A percentile compares a stretch with the other conserved stretches of the same genome.
phyloP scores from a whole-genome alignment of 108 stramenopile species.

The Skeletonema costatum region DNA sequence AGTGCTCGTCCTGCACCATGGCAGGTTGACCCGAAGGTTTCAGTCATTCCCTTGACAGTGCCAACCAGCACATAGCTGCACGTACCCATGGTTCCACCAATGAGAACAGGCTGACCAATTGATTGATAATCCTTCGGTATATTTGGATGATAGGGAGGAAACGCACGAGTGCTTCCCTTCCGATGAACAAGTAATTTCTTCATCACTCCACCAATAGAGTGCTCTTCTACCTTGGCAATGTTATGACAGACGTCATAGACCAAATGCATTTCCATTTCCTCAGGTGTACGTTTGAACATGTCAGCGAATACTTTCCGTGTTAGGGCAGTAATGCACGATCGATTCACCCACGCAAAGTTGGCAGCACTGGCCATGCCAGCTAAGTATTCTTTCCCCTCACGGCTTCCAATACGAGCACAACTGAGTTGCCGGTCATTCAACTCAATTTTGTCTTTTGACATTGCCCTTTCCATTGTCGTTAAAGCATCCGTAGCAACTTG shows the following conservation, averaged over 20 bases:
- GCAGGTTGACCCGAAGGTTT: constrained; percentile 89
- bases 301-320: constrained; percentile 81
- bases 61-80: constrained; percentile 71
- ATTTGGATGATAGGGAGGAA: constrained; percentile 85
- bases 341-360: constrained; percentile 91
- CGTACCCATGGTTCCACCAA: constrained; percentile 91
- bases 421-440: constrained; percentile 86
- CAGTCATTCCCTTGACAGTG: constrained; percentile 80
- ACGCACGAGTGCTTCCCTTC: constrained; percentile 84
- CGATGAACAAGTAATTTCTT: constrained; percentile 85
- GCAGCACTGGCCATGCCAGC: constrained; percentile 80
- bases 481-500: constrained; percentile 90
- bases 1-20: constrained; percentile 89
- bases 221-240: constrained; percentile 89
- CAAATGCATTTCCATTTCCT: constrained; percentile 88
- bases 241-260: constrained; percentile 90
- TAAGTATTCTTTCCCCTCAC: constrained; percentile 85
- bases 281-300: constrained; percentile 73
- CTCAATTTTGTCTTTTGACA: constrained; percentile 69
- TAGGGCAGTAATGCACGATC: constrained; percentile 80
- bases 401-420: constrained; percentile 72
- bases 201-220: constrained; percentile 69
- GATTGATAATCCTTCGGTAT: constrained; percentile 87
- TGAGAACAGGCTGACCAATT: constrained; percentile 84
- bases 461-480: constrained; percentile 78